A percentile compares a stretch with the other conserved stretches of the same genome.
Evolutionary conservation across 2,329 filamentous ascomycete genomes (phyloP).

Genomic region (Gnomoniopsis sp.): DNA sequence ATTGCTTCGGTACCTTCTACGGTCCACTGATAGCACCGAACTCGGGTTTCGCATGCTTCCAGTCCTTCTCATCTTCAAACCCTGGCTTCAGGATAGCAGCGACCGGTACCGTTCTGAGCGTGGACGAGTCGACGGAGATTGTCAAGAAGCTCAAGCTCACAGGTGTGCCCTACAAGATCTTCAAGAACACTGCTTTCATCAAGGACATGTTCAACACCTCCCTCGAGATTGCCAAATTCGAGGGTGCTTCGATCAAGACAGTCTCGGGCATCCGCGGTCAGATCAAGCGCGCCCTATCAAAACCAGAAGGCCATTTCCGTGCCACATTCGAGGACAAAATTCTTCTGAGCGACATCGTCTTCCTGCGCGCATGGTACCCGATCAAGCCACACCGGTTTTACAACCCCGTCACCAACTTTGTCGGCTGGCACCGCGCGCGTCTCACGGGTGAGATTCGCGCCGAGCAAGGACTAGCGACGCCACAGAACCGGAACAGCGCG

Average conservation of each 20-base stretch:
- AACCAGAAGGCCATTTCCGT: constrained; percentile 92
- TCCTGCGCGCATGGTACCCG: constrained; percentile 94
- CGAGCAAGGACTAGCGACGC: constrained; percentile 70
- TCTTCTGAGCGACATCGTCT: constrained; percentile 92
- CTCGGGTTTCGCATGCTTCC: constrained; percentile 91
- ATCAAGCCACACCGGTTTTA: constrained; percentile 95
- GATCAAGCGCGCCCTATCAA: constrained; percentile 91
- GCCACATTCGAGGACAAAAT: constrained; percentile 99
- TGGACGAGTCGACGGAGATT: constrained; percentile 94
- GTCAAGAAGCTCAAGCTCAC: constrained; percentile 99
- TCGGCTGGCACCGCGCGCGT: constrained; percentile 92
- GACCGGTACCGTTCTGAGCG: constrained; percentile 87
- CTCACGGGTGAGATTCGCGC: constrained; percentile 88
- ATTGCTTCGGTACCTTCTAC: constrained; percentile 95
- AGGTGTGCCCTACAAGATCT: constrained; percentile 92
- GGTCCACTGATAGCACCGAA: constrained; percentile 93
- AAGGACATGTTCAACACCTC: constrained; percentile 96
- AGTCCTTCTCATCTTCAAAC: constrained; percentile 79
- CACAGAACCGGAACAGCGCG: constrained; percentile 76
- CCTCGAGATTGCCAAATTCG: constrained; percentile 96
- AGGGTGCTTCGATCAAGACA: constrained; percentile 91
- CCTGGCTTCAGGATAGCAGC: constrained; percentile 93
- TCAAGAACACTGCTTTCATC: constrained; percentile 98
- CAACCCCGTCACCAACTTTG: constrained; percentile 89
- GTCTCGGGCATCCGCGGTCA: constrained; percentile 94